These are phyloP conservation scores for Ophiostoma triangulosporum DNA, from an alignment of 2,329 filamentous ascomycete species.

Conservation along the genomic window DNA sequence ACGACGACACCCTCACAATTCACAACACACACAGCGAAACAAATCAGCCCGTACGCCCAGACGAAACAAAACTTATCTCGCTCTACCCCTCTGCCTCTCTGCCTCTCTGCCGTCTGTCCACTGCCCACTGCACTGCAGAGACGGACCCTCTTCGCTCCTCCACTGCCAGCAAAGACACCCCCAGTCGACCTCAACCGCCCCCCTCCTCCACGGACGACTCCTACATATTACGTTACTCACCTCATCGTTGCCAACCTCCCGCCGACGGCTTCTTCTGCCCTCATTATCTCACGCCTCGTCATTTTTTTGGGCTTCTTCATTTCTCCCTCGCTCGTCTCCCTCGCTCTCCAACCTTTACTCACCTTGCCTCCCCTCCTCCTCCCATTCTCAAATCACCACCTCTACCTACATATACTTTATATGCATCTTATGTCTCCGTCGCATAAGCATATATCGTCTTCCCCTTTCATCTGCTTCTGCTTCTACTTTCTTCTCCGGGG, in stretches of 20 bases:
- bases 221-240: constrained; percentile 8
- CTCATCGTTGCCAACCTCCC: constrained; percentile 2
- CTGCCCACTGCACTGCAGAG: too few species aligned
- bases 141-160: neutral
- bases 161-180: neutral
- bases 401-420: too few species aligned
- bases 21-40: neutral
- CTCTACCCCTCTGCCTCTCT: neutral
- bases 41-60: neutral
- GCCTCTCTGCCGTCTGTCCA: constrained; percentile 6
- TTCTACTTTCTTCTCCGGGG: neutral
- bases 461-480: neutral
- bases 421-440: too few species aligned
- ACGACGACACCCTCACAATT: neutral
- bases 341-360: neutral
- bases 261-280: neutral
- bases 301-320: neutral
- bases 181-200: constrained; percentile 7
- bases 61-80: neutral
- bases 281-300: neutral
- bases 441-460: neutral
- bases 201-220: neutral
- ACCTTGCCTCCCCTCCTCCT: neutral
- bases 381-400: too few species aligned
- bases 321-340: neutral